Conservation (phyloP, 495 filamentous ascomycete genomes). For the Aspergillus mulundensis region DNA sequence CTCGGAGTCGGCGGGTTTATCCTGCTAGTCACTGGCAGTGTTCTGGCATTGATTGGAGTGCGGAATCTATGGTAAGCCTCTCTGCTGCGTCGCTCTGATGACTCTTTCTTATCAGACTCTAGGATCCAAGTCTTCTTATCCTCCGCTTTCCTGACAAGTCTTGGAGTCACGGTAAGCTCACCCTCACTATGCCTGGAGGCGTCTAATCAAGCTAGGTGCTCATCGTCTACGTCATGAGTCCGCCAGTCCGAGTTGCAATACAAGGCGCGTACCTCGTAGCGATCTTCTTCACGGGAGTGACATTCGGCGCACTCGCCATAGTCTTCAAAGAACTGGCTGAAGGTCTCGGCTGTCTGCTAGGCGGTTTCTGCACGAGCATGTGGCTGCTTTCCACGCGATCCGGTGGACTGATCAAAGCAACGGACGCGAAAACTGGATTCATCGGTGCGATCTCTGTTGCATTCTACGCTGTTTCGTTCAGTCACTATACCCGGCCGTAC, state of each 20-base stretch:
- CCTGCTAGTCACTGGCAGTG: slow-evolving; percentile 62
- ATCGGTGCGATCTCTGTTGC: slow-evolving; percentile 67
- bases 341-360: slow-evolving; percentile 79
- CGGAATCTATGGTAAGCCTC: slow-evolving; percentile 64
- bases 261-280: slow-evolving; percentile 90
- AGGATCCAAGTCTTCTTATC: slow-evolving; percentile 79
- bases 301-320: slow-evolving; percentile 71
- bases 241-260: slow-evolving; percentile 68
- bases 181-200: neutral
- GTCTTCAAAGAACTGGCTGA: slow-evolving; percentile 85
- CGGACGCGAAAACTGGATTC: slow-evolving; percentile 63
- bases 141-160: slow-evolving; percentile 63
- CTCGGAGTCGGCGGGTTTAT: slow-evolving; percentile 75
- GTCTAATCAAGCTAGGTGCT: slow-evolving; percentile 48
- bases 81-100: too few relatives aligned
- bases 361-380: slow-evolving; percentile 87
- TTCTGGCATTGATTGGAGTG: slow-evolving; percentile 75
- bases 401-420: slow-evolving; percentile 65
- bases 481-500: slow-evolving; percentile 70
- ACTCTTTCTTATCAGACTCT: slow-evolving; percentile 3
- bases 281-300: slow-evolving; percentile 65
- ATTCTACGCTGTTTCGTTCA: slow-evolving; percentile 72
- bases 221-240: slow-evolving; percentile 86
- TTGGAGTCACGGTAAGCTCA: slow-evolving; percentile 63
- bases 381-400: slow-evolving; percentile 77